Evolutionary conservation across 345 rosid species (phyloP), one percentile per base, ranked within the genome.

Genomic region (Syzygium oleosum): DNA sequence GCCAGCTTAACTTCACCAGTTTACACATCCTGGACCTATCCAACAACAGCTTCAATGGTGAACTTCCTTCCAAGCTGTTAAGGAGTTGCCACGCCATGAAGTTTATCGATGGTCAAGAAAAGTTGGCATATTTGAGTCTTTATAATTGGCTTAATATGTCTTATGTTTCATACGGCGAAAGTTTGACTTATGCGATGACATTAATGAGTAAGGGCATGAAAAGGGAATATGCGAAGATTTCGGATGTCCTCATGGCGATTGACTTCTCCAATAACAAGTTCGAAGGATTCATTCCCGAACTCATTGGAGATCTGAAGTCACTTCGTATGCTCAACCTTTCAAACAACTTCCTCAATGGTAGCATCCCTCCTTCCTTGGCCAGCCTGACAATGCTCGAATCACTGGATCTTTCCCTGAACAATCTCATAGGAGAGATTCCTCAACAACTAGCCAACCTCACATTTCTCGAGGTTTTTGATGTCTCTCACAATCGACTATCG

Each of bases 131-230:
- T 7, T 13, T 65, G 78, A 6, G 7, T 61, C 13, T n/a, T 12
- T 1, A 12, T 61, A 8, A 13, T n/a, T 1, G 0, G 16, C 1
- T 59, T 27, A 4, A 21, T 55, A 1, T 6, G 56, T 6, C 22
- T 53, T 1, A 2, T 17, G 4, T 6, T 17, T 6, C 3, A 7
- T 7, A 2, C 4, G 7, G 2, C 9, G 1, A 0, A 21, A 9
- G 5, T 22, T 9, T 56, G 12, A 56, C 61, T 56, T 56, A 56
- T 56, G 68, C 8, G 7, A 61, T n/a, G 68, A 13, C 8, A 12
- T 23, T 61, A 12, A n/a, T 61, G 17, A n/a, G 13, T 61, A 61
- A 61, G 31, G 68, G 31, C 34, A 61, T 2, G 1, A 3, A 13
- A 61, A 61, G 68, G 34, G 68, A 61, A 27, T n/a, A 59, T 27